These are phyloP conservation scores for Peronospora belbahrii DNA, from an alignment of 352 stramenopile genomes.

Conservation along the genomic window DNA sequence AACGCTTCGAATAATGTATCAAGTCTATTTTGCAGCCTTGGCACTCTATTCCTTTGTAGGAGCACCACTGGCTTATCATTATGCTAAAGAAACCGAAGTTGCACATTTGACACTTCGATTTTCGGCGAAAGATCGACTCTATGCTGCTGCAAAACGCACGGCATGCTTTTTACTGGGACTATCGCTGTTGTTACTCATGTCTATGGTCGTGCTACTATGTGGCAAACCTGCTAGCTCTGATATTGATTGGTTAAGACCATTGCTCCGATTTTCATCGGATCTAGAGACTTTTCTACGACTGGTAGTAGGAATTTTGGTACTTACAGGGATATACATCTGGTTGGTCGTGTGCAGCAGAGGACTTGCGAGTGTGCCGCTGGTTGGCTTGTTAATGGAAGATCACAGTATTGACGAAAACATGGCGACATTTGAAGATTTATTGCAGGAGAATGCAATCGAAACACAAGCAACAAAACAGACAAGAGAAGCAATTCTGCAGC, in stretches of 20 bases:
- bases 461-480: conserved; percentile 56
- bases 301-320: conserved; percentile 60
- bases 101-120: conserved; percentile 73
- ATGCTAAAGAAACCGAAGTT: conserved; percentile 78
- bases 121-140: conserved; percentile 38
- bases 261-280: conserved; percentile 71
- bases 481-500: conserved; percentile 57
- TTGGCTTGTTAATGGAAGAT: conserved; percentile 74
- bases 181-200: conserved; percentile 53
- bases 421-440: conserved; percentile 63
- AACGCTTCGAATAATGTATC: conserved; percentile 56
- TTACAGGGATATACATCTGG: conserved; percentile 75
- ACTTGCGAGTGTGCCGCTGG: conserved; percentile 62
- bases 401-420: conserved; percentile 59
- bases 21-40: conserved; percentile 58
- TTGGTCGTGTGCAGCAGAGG: conserved; percentile 61
- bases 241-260: conserved; percentile 76
- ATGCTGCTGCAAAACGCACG: conserved; percentile 63
- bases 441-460: conserved; percentile 72
- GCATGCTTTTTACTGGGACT: conserved; percentile 66
- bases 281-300: conserved; percentile 64
- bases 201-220: conserved; percentile 63
- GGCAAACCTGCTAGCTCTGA: conserved; percentile 68
- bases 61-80: conserved; percentile 74
- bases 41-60: conserved; percentile 60